Conservation (phyloP, 805 yeast species). For the Sugiyamaella qingdaonensis region DNA sequence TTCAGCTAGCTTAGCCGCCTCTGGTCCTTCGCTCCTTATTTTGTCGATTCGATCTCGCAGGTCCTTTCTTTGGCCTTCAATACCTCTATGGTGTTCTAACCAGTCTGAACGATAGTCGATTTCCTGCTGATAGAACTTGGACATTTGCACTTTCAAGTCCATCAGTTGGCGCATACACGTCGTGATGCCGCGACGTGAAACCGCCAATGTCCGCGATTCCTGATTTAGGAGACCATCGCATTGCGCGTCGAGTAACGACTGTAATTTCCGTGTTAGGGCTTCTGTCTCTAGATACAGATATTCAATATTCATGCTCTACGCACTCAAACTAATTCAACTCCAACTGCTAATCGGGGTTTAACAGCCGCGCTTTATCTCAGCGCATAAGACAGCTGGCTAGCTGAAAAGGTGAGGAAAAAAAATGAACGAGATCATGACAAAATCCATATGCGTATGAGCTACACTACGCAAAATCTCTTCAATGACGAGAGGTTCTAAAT, state of each 20-base stretch:
- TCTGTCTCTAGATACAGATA: slow-evolving; percentile 7
- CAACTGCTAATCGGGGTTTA: too few species aligned
- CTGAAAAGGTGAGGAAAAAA: too few species aligned
- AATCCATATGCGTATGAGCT: too few species aligned
- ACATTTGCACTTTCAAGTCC: slow-evolving; percentile 12
- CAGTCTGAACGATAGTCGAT: slow-evolving; percentile 5
- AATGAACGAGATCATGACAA: too few species aligned
- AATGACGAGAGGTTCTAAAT: too few species aligned
- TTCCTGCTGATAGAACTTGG: slow-evolving; percentile 10
- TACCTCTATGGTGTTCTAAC: slow-evolving; percentile 7
- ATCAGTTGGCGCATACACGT: slow-evolving; percentile 14
- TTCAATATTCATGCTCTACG: slow-evolving; percentile 6
- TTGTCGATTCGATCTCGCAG: slow-evolving; percentile 3
- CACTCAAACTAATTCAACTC: not conserved
- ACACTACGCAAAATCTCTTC: too few species aligned
- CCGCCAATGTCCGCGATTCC: slow-evolving; percentile 12
- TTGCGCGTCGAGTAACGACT: slow-evolving; percentile 18
- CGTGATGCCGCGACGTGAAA: slow-evolving; percentile 17
- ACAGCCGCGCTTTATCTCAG: too few species aligned
- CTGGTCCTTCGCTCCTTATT: slow-evolving; percentile 2
- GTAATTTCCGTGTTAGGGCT: slow-evolving; percentile 11
- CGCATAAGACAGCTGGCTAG: too few species aligned
- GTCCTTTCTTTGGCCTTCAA: not conserved
- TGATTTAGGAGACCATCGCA: slow-evolving; percentile 19
- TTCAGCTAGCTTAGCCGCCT: slow-evolving; percentile 8